Evolutionary conservation across 352 stramenopile genomes (phyloP), one percentile per base, ranked within the genome.

Genomic region (Globisporangium radiosum): DNA sequence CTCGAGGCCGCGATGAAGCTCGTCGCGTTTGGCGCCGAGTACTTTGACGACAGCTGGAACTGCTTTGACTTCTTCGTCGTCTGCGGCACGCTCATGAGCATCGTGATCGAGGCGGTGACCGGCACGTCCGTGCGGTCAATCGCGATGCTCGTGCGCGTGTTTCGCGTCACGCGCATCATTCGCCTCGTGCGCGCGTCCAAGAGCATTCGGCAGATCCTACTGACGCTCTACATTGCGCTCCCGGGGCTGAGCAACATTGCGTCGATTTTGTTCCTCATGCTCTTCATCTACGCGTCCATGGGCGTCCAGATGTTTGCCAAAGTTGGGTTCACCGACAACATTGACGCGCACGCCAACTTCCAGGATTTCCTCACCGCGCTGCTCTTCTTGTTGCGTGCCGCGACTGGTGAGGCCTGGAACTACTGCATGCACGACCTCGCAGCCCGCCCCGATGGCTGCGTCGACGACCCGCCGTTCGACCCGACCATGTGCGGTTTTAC

Each of bases 271-370:
- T 87, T 97, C 33, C 68, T 98, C 7, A 85, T 98, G 68, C 71
- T 97, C 14, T 98, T 97, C 72, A 97, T 98, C 57, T 98, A 95
- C 64, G 75, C 92, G 47, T 92, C 94, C 0, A 88, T 96, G 78
- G 90, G 90, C 1, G 85, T 98, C 15, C 87, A 98, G 71, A 75
- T 97, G 37, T 98, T 97, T 64, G 88, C 87, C 17, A 96, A 90
- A 36, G 76, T 98, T 3, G 75, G 75, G 33, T 63, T 94, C 47
- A 63, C 49, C 0, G 65, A 76, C 37, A 88, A 88, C 50, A 78
- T 98, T 47, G 83, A 97, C 61, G 63, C 67, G 10, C 87, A 97
- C 54, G 80, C 87, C 33, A 98, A 98, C 69, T 98, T 98, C 52
- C 87, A 96, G 64, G 80, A 81, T 42, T 94, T 98, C 52, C 86